These are phyloP conservation scores for Coprinopsis strossmayeri DNA, from an alignment of 768 basidiomycete species.

Conservation along the genomic window DNA sequence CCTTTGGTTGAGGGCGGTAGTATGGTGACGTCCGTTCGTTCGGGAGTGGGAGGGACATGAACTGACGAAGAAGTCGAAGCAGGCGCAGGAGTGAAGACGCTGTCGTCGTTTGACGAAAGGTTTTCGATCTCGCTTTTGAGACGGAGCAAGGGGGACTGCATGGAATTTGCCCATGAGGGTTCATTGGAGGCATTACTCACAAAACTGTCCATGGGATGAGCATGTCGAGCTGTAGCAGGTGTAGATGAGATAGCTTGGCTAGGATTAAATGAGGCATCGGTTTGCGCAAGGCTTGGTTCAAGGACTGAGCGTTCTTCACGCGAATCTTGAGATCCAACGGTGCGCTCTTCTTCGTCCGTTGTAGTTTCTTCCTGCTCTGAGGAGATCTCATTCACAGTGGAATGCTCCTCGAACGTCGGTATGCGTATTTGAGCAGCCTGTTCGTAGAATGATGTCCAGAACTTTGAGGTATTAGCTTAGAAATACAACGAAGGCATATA, in stretches of 20 bases:
- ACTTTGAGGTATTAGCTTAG: conserved; percentile 37
- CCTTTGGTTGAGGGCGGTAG: conserved; percentile 28
- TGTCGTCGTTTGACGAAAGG: conserved; percentile 39
- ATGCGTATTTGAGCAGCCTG: conserved; percentile 86
- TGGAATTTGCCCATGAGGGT: conserved; percentile 64
- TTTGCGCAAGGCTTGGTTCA: conserved; percentile 42
- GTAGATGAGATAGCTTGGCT: conserved; percentile 73
- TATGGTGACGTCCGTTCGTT: conserved; percentile 14
- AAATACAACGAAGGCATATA: background rate
- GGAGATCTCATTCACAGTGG: conserved; percentile 46
- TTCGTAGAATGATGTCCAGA: conserved; percentile 97
- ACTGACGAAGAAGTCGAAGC: conserved; percentile 10
- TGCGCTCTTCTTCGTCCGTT: conserved; percentile 19
- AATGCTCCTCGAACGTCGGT: conserved; percentile 64
- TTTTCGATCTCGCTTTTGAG: conserved; percentile 57
- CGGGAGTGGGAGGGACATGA: conserved; percentile 3
- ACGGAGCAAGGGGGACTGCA: conserved; percentile 69
- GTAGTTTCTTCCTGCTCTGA: conserved; percentile 28
- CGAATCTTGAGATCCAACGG: conserved; percentile 15
- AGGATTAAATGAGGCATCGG: conserved; percentile 72
- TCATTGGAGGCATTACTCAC: conserved; percentile 35
- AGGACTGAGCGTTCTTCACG: conserved; percentile 16
- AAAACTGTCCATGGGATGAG: conserved; percentile 32
- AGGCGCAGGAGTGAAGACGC: conserved; percentile 12
- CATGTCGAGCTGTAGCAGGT: conserved; percentile 47